A percentile compares a stretch with the other conserved stretches of the same genome.
phyloP scores from a whole-genome alignment of 140 eudicot genomes.

The Ambrosia hybrid region DNA sequence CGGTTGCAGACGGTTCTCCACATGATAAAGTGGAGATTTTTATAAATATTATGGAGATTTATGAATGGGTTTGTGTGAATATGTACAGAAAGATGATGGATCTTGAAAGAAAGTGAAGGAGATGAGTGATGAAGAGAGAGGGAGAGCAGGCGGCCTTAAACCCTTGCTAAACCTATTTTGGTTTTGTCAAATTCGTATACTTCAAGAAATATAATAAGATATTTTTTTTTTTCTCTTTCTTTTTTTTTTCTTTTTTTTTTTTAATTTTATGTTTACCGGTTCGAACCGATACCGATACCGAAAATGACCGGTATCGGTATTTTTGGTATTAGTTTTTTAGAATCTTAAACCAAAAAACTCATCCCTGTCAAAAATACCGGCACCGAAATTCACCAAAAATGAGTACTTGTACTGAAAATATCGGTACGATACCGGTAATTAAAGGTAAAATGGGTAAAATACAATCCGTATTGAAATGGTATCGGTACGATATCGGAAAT shows the following conservation, averaged over 20 bases:
- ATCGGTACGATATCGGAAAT: too few relatives aligned
- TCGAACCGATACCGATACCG: too few relatives aligned
- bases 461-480: too few relatives aligned
- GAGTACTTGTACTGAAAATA: too few relatives aligned
- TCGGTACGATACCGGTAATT: too few relatives aligned
- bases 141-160: conserved; percentile 64
- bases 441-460: too few relatives aligned
- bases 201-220: neutral
- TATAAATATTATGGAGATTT: neutral
- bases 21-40: conserved; percentile 39
- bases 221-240: neutral
- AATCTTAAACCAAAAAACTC: too few relatives aligned
- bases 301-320: too few relatives aligned
- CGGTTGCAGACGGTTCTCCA: conserved; percentile 60
- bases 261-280: too few relatives aligned
- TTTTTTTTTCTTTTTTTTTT: neutral
- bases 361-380: too few relatives aligned
- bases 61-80: conserved; percentile 15
- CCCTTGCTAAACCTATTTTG: conserved; percentile 75
- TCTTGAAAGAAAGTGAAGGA: conserved; percentile 14
- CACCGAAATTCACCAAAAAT: too few relatives aligned
- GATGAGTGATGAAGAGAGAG: conserved; percentile 1
- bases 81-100: conserved; percentile 6
- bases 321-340: too few relatives aligned
- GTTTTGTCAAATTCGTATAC: neutral